Evolutionary conservation across 495 filamentous ascomycete genomes (phyloP).

Genomic region (Penicillium manginii): DNA sequence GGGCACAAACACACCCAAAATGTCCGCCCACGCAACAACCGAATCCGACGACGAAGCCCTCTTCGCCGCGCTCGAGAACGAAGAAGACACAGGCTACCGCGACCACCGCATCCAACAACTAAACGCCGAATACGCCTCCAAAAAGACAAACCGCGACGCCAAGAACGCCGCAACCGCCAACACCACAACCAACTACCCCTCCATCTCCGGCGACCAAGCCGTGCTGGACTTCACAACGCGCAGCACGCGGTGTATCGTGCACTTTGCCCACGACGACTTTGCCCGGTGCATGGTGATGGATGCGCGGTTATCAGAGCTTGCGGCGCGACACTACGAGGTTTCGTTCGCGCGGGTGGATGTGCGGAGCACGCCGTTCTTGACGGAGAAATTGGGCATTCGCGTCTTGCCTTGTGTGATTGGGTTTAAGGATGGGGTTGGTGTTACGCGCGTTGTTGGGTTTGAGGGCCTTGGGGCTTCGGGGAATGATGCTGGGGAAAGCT

Average conservation of each 20-base stretch:
- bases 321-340: slow-evolving; percentile 67
- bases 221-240: slow-evolving; percentile 72
- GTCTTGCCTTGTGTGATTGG: slow-evolving; percentile 77
- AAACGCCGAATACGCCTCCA: slow-evolving; percentile 60
- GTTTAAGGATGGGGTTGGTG: slow-evolving; percentile 68
- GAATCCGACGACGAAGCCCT: slow-evolving; percentile 72
- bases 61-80: slow-evolving; percentile 68
- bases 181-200: slow-evolving; percentile 53
- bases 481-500: slow-evolving; percentile 60
- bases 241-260: slow-evolving; percentile 66
- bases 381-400: slow-evolving; percentile 68
- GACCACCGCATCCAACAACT: slow-evolving; percentile 73
- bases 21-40: slow-evolving; percentile 26
- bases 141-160: slow-evolving; percentile 38
- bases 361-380: slow-evolving; percentile 72
- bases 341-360: slow-evolving; percentile 72
- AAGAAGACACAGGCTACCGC: slow-evolving; percentile 66
- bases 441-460: slow-evolving; percentile 75
- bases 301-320: slow-evolving; percentile 61
- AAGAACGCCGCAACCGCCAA: slow-evolving; percentile 33
- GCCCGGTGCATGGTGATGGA: slow-evolving; percentile 73
- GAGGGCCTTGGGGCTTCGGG: slow-evolving; percentile 65
- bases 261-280: slow-evolving; percentile 80
- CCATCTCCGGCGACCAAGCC: slow-evolving; percentile 65
- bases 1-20: not conserved